phyloP scores from a whole-genome alignment of 805 yeast species.

The Candida vaughaniae region DNA sequence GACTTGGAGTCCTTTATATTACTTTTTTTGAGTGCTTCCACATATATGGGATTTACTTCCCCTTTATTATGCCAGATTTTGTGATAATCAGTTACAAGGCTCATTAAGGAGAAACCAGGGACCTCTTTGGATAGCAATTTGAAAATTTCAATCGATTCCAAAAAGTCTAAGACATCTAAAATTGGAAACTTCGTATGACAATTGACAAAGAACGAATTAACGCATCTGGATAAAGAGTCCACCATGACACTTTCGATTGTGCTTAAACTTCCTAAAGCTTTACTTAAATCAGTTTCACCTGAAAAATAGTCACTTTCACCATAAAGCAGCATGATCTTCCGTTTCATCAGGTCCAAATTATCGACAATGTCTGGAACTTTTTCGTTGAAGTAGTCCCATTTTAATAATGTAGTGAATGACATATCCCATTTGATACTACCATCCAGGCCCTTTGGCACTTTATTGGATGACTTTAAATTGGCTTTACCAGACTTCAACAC shows the following conservation, averaged over 20 bases:
- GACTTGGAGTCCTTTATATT: constrained; percentile 18
- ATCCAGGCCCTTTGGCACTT: neutral
- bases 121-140: constrained; percentile 20
- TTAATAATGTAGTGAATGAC: constrained; percentile 28
- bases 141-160: constrained; percentile 29
- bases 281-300: neutral
- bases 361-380: constrained; percentile 11
- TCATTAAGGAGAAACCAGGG: constrained; percentile 19
- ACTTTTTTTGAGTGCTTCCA: constrained; percentile 14
- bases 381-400: constrained; percentile 26
- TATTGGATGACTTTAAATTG: neutral
- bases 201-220: constrained; percentile 30
- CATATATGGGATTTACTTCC: constrained; percentile 7
- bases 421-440: constrained; percentile 29
- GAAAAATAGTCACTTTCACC: neutral
- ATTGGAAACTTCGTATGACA: constrained; percentile 35
- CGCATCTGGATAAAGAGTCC: constrained; percentile 11
- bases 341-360: constrained; percentile 7
- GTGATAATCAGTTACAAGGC: constrained; percentile 9
- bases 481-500: constrained; percentile 12
- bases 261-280: neutral
- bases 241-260: constrained; percentile 11
- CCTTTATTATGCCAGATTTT: constrained; percentile 1
- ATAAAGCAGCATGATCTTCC: constrained; percentile 4
- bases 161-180: constrained; percentile 25